Evolutionary conservation across 495 filamentous ascomycete genomes (phyloP), one percentile per base, ranked within the genome.

Genomic region (Daldinia decipiens): DNA sequence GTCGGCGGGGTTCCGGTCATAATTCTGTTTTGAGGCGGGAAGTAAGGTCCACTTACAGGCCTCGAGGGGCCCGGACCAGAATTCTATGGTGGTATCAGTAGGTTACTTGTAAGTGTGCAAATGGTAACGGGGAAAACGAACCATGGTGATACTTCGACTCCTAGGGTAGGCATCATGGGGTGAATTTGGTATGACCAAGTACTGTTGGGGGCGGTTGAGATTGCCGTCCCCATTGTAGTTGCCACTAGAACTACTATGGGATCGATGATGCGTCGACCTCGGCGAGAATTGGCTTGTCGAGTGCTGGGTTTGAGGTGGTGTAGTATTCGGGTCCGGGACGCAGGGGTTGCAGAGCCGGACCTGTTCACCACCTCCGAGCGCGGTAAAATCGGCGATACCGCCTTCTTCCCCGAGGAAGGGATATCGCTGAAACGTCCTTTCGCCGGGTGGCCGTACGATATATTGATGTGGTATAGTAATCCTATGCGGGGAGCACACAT

Each of bases 291-390:
- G 73, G 54, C 59, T 51, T 38, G 65, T 27, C 21, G 65, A 58
- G 13, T 64, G 70, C 32, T 79, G 79, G n/a, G 72, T 72, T 56
- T 77, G 77, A 13, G 82, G 82, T 50, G 92, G 93, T 32, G 89
- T 86, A 15, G 86, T 91, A 70, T 95, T 96, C 3, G 94, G 94
- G 79, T 97, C 94, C 27, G 93, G 94, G 21, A 97, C 94, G 75
- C 94, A 98, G 1, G 94, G 94, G 75, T 98, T 97, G 84, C 94
- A 98, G 11, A 98, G 88, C 56, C 94, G 87, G 40, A 98, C 94
- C 80, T 93, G 88, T 75, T 94, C 92, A 11, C 94, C 93, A 45
- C 94, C 94, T 27, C 88, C 89, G 3, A 93, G 82, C 11, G 57
- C 55, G 43, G 72, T 69, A 32, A 82, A 78, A 38, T 79, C 78